Conservation (phyloP, 2,329 filamentous ascomycete species). For the Calonectria honghensis region DNA sequence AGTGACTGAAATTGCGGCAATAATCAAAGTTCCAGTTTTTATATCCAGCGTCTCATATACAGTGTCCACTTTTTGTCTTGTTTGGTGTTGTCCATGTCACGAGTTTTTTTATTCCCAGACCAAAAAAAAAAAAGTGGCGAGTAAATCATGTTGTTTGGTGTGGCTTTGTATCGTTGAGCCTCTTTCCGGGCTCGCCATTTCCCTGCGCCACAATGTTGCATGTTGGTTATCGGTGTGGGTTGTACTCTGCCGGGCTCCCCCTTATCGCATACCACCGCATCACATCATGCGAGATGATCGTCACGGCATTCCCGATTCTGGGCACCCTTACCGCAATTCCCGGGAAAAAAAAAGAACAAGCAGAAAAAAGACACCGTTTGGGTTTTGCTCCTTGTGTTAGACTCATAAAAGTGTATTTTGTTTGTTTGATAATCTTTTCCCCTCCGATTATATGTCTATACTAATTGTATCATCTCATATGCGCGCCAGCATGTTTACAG, state of each 20-base stretch:
- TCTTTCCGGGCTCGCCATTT: neutral
- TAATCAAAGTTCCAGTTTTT: neutral
- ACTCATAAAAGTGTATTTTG: neutral
- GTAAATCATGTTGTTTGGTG: slow-evolving; percentile 2
- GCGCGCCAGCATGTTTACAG: neutral
- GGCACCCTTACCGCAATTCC: slow-evolving; percentile 13
- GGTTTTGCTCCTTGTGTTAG: neutral
- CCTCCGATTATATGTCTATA: slow-evolving; percentile 10
- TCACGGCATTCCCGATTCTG: slow-evolving; percentile 15
- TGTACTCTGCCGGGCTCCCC: too few species aligned
- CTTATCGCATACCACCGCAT: neutral
- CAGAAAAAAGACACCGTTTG: neutral
- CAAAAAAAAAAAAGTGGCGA: neutral
- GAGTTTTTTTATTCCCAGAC: too few species aligned
- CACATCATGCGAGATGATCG: slow-evolving; percentile 28
- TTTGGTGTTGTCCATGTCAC: neutral
- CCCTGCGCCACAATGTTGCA: slow-evolving; percentile 5
- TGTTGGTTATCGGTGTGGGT: neutral
- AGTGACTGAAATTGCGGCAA: slow-evolving; percentile 14
- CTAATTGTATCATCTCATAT: slow-evolving; percentile 15
- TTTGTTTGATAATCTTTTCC: neutral
- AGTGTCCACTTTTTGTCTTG: slow-evolving; percentile 14
- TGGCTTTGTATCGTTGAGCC: neutral
- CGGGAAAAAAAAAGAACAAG: neutral
- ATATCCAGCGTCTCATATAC: slow-evolving; percentile 14